These are phyloP conservation scores for Galerina marginata DNA, from an alignment of 768 basidiomycete species.

Conservation along the genomic window DNA sequence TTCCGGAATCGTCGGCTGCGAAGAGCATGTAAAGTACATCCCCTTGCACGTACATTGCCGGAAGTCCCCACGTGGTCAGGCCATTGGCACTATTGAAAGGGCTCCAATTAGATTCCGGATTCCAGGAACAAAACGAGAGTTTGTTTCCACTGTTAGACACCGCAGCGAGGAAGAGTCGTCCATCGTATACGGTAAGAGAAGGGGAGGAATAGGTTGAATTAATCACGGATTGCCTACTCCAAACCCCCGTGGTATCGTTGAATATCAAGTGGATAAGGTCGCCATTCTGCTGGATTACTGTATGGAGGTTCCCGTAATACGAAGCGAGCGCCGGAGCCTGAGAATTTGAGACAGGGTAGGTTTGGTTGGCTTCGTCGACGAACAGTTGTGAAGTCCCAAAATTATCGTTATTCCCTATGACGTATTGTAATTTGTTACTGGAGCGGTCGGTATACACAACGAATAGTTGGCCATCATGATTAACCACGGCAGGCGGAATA, in stretches of 20 bases:
- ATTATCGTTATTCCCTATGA: not conserved
- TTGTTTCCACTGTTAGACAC: not conserved
- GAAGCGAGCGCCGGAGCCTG: not conserved
- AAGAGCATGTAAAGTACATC: not conserved
- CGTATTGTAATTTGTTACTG: not conserved
- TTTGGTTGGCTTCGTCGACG: not conserved
- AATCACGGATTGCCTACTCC: not conserved
- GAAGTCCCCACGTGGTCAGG: not conserved
- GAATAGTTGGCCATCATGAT: not conserved
- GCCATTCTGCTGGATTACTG: not conserved
- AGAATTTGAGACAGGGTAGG: not conserved
- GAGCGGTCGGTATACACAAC: not conserved
- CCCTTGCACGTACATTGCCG: not conserved
- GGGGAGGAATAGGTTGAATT: not conserved
- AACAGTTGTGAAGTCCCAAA: not conserved
- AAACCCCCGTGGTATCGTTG: not conserved
- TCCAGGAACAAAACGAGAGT: not conserved
- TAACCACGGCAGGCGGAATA: not conserved
- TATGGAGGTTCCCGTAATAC: not conserved
- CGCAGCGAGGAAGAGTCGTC: not conserved
- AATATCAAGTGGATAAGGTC: slow-evolving; percentile 1
- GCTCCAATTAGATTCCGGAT: not conserved
- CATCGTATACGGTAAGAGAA: not conserved
- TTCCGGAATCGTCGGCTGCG: not conserved
- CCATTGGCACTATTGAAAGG: not conserved